Base-by-base conservation (phyloP, 305 asterid species). In the Fraxinus platypoda region DNA sequence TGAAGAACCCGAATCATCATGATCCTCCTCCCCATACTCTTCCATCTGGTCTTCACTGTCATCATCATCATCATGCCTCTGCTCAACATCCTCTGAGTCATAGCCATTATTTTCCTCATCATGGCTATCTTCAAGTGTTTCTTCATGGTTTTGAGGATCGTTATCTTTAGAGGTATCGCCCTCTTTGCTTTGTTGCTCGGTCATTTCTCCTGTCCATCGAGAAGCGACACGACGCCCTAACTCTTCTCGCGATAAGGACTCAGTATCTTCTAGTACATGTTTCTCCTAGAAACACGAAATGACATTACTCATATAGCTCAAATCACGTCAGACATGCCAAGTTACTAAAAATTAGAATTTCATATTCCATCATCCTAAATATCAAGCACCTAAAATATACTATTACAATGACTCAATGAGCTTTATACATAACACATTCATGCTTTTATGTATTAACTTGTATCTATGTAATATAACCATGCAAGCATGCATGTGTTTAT, bases 221-320 rank as follows among this genome's bases (percentile, higher is more conserved):
- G 98, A 94, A 64, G 97, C 99, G 31, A 96, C 89, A 78, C 79
- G 93, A 66, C 98, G 97, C 49, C 98, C 99, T 80, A 96, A 85
- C 87, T 96, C 99, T 86, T 96, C 99, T 87, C 86, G 91, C 71
- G 99, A 94, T 82, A 94, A 86, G 80, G 98, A 89, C 46, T 90
- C 95, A 0, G 64, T 54, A 84, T 84, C 88, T 84, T 87, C 92
- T 81, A 82, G 85, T 43, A 71, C 86, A 83, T 83, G 85, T 85
- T 86, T 88, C 87, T 87, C 92, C 98, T 96, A 88, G 79, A 84
- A 87, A 80, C 34, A 72, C 83, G 76, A 84, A 74, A 43, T 49
- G 57, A 43, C 64, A 74, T 83, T 80, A 62, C 72, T 19, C 26
- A 64, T 25, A 76, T 62, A 46, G 33, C 85, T 76, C 57, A 23